Evolutionary conservation across 2,329 filamentous ascomycete genomes (phyloP), one percentile per base, ranked within the genome.

Genomic region (Mycosphaerella arachidis): DNA sequence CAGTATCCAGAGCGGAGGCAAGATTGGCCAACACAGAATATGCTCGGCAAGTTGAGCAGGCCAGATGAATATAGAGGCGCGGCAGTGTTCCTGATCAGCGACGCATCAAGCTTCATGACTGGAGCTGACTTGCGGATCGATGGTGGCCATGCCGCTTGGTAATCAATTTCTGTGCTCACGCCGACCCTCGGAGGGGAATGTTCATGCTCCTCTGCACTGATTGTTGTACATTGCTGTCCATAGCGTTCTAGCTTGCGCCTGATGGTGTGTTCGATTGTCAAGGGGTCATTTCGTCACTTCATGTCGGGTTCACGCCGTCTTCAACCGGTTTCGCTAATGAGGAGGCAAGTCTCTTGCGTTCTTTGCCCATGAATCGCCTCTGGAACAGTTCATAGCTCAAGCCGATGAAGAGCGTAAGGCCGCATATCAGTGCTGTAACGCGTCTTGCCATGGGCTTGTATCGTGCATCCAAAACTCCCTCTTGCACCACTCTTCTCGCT

Each of bases 11-110:
- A 92, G 69, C 80, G 77, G 33, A 72, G 69, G 58, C 70, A 72
- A n/a, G 82, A 86, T 61, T 96, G 92, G 92, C 85, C 89, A 16
- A 87, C 82, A 68, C 87, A 93, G 75, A 96, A 95, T 75, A 94
- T 96, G 91, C 80, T 96, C 56, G 86, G 74, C 27, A 71, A 73
- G 63, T 61, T 76, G 56, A 73, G 71, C 56, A 62, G 66, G 53
- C 73, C 74, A 1, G 63, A 72, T 48, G 74, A 76, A 61, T 76
- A 75, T 61, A 63, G 73, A 33, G 74, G 74, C 30, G 73, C 74
- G 10, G 74, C 68, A 12, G 72, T 76, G 4, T 76, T 76, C 66
- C 61, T 75, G 57, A 70, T 76, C 59, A 73, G 70, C 56, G 71
- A 75, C 58, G 74, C 74, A 20, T 82, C 79, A 67, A 78, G 74